Percentiles rank a stretch among this genome's conserved stretches.
Evolutionary conservation across 1,284 basidiomycete species (phyloP).

Genomic region (Sporisorium exsertum): DNA sequence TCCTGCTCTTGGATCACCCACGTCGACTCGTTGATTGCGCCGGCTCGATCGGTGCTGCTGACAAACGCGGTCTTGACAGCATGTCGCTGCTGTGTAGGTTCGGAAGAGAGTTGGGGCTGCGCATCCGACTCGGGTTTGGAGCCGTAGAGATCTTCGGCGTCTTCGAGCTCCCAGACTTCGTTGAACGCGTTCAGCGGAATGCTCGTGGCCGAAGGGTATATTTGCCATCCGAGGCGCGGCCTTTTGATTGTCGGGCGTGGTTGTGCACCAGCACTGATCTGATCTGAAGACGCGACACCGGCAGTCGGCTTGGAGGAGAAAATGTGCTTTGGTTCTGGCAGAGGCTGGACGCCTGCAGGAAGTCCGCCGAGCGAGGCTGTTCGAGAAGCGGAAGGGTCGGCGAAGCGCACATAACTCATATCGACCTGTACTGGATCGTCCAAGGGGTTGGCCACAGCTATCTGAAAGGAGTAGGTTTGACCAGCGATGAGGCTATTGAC

Average conservation of each 20-base stretch:
- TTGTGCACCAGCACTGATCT: not conserved
- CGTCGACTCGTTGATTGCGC: slow-evolving; percentile 7
- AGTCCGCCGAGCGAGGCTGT: not conserved
- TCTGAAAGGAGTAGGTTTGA: slow-evolving; percentile 52
- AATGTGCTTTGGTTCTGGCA: slow-evolving; percentile 38
- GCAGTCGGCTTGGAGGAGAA: slow-evolving; percentile 4
- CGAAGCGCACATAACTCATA: slow-evolving; percentile 44
- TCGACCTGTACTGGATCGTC: slow-evolving; percentile 58
- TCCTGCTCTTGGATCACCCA: slow-evolving; percentile 30
- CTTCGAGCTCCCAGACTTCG: slow-evolving; percentile 61
- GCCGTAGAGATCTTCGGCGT: slow-evolving; percentile 46
- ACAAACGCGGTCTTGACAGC: slow-evolving; percentile 26
- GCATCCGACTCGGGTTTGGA: slow-evolving; percentile 10
- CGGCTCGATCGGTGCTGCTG: not conserved
- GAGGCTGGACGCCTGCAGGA: slow-evolving; percentile 7
- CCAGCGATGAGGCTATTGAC: slow-evolving; percentile 35
- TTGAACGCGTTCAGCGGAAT: slow-evolving; percentile 55
- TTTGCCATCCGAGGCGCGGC: slow-evolving; percentile 27
- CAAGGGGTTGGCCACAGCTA: slow-evolving; percentile 58
- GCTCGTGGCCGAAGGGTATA: slow-evolving; percentile 37
- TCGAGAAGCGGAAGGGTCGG: slow-evolving; percentile 7
- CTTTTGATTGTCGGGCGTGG: not conserved
- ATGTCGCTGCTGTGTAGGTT: not conserved
- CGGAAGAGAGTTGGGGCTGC: not conserved
- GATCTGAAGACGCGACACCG: not conserved